Percentiles rank a stretch among this genome's conserved stretches.
phyloP scores from a whole-genome alignment of 371 early-diverging fungal species.

The Enterocytospora artemiae region DNA sequence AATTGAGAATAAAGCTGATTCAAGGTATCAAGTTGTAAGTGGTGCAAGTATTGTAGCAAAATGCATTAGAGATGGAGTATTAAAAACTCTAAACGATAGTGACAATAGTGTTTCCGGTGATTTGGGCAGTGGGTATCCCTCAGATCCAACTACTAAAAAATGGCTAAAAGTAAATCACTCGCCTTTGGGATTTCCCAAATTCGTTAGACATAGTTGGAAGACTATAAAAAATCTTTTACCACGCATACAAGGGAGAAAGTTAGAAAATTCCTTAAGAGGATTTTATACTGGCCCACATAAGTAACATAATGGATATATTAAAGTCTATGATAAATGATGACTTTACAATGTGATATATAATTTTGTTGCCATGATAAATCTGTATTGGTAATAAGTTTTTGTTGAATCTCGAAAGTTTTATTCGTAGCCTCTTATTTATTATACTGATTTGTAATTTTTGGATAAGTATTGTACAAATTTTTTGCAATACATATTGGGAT shows the following conservation, averaged over 20 bases:
- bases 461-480: no score
- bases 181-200: slow-evolving; percentile 72
- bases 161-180: slow-evolving; percentile 73
- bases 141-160: slow-evolving; percentile 75
- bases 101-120: slow-evolving; percentile 57
- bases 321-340: no score
- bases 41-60: slow-evolving; percentile 97
- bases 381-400: not conserved
- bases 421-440: slow-evolving; percentile 8
- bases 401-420: slow-evolving; percentile 4
- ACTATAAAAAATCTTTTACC: slow-evolving; percentile 63
- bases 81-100: slow-evolving; percentile 62
- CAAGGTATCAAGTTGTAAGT: slow-evolving; percentile 80
- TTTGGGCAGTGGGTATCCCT: slow-evolving; percentile 90
- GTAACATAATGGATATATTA: no score
- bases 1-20: slow-evolving; percentile 88
- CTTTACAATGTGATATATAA: no score
- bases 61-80: slow-evolving; percentile 70
- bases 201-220: slow-evolving; percentile 87
- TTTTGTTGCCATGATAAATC: no score
- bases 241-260: not conserved
- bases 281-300: not conserved
- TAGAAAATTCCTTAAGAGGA: not conserved
- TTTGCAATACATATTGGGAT: no score
- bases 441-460: no score